Base-by-base conservation (phyloP, 441 rosid genomes). In the Theobroma grandiflorum region DNA sequence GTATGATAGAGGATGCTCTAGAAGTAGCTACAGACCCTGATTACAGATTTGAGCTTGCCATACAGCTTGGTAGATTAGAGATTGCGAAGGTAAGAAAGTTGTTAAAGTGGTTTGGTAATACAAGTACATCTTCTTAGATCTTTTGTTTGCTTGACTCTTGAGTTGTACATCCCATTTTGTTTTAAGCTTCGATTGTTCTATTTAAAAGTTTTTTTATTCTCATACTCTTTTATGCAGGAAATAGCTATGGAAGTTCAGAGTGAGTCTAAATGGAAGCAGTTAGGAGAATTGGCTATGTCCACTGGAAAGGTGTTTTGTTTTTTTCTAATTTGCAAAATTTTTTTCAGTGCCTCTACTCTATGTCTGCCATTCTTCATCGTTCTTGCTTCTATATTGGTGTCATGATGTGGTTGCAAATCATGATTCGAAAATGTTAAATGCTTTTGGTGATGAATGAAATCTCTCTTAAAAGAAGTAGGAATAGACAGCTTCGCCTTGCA, bases 1-100 rank as follows among this genome's bases (percentile, higher is more conserved):
- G 98, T 69, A 97, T 95, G 99, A 83, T 90, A 77, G 99, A 97
- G 87, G 92, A 92, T 82, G 99, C 99, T 77, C 84, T 97, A 78
- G 98, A 95, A 82, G 98, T 94, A 82, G 99, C 99, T 63, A 93
- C 97, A n/a, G 99, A 95, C 63, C 94, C 98, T 80, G 99, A 95
- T 85, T 97, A 97, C 84, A 92, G 90, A 88, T 97, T 97, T 83
- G 99, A 95, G 82, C 88, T 97, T 78, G 99, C 99, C 76, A 88
- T 97, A 81, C 99, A 95, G 81, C 98, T 97, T 79, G 98, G 98
- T 78, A 90, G 93, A 90, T 82, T 97, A 82, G 99, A 88, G 78
- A 85, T 89, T 84, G 99, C 99, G 43, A 88, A 94, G 97, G 99
- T 93, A 82, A 84, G 87, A 68, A 66, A 53, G 38, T 37, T 69